Evolutionary conservation across 129 eudicot species (phyloP), one percentile per base, ranked within the genome.

Genomic region (Deinandra increscens): DNA sequence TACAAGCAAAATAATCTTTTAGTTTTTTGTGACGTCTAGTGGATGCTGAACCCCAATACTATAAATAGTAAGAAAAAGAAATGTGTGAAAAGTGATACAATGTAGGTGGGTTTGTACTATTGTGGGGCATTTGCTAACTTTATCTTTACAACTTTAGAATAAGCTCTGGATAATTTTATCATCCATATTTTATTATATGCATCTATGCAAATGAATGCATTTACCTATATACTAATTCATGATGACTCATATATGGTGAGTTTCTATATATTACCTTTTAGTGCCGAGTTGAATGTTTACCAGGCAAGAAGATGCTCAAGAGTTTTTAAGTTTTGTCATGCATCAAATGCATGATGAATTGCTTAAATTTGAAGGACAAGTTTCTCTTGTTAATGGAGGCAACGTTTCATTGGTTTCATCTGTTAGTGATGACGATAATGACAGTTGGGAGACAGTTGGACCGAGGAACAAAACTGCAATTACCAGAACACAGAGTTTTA

Each of bases 241-340:
- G 68, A 22, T 19, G 58, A 17, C 9, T 18, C 46, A 10, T 58
- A 29, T 33, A 12, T 82, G 66, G 70, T 51, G 49, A 33, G 48
- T 33, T 34, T 61, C 64, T 26, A 8, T 56, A 55, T 75, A 43
- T 53, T 42, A 17, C 12, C 39, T 44, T 43, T 33, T 56, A 68
- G 46, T 56, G 48, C 8, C 66, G 42, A 75, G 7, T 58, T 54
- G 49, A 33, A 66, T 26, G 34, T 9, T 75, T 70, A 75, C 20
- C 82, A 87, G 95, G 92, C 92, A 89, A 81, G 96, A 89, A 76
- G 96, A 89, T 84, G 96, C 92, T 20, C 96, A 89, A 74, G 96
- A 89, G 79, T 89, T 89, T 36, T 70, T 89, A 61, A 86, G 96
- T 68, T 89, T 86, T 81, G 68, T 89, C 49, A 89, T 89, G 96